phyloP scores from a whole-genome alignment of 208 protist genomes.

The Naegleria fowleri region DNA sequence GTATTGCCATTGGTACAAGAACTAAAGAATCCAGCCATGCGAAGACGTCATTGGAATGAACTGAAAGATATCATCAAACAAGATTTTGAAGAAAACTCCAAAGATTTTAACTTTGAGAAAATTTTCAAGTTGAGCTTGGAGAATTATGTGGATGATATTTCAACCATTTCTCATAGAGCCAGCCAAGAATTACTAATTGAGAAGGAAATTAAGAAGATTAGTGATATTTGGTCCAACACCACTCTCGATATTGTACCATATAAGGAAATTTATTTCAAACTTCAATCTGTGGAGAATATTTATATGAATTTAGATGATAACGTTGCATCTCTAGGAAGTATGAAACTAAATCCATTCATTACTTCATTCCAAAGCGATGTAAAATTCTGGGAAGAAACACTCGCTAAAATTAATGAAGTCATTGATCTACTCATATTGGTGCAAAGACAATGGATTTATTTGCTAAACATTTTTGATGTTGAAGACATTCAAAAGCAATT shows the following conservation, averaged over 20 bases:
- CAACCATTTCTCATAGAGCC: slow-evolving; percentile 78
- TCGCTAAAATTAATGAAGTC: slow-evolving; percentile 86
- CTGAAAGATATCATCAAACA: slow-evolving; percentile 81
- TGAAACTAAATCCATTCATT: slow-evolving; percentile 92
- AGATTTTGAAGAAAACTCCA: slow-evolving; percentile 77
- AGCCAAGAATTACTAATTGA: slow-evolving; percentile 90
- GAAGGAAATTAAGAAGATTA: slow-evolving; percentile 78
- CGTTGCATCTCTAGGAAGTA: slow-evolving; percentile 76
- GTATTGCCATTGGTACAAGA: slow-evolving; percentile 90
- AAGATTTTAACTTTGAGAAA: slow-evolving; percentile 82
- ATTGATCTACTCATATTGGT: slow-evolving; percentile 81
- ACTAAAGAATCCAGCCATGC: slow-evolving; percentile 84
- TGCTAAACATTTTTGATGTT: slow-evolving; percentile 92
- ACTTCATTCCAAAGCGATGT: slow-evolving; percentile 87
- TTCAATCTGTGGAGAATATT: slow-evolving; percentile 81
- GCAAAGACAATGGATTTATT: slow-evolving; percentile 92
- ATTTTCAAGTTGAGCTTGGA: slow-evolving; percentile 88
- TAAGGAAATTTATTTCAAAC: slow-evolving; percentile 75
- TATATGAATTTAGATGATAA: slow-evolving; percentile 85
- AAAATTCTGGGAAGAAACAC: slow-evolving; percentile 83
- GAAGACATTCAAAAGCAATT: slow-evolving; percentile 96
- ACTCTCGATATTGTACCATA: slow-evolving; percentile 72
- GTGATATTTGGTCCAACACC: slow-evolving; percentile 75
- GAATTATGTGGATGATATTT: slow-evolving; percentile 82
- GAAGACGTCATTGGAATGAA: slow-evolving; percentile 81